Conservation (phyloP, 371 early-diverging fungal species). For the Smittium culicis region DNA sequence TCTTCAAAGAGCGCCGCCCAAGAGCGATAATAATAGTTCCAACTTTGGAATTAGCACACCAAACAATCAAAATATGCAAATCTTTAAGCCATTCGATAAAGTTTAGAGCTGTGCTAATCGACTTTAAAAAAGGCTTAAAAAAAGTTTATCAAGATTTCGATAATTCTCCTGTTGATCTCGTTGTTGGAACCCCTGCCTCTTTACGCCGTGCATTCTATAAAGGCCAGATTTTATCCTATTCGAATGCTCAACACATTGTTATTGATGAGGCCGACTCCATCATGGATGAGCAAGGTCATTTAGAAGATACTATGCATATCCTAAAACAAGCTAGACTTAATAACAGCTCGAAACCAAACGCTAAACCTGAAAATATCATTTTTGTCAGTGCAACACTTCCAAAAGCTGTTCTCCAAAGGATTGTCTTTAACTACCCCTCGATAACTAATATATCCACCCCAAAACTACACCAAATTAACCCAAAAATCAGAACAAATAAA, state of each 20-base stretch:
- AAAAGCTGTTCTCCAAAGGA: constrained; percentile 44
- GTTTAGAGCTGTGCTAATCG: constrained; percentile 49
- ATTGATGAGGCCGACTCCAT: constrained; percentile 91
- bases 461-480: constrained; percentile 61
- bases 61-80: constrained; percentile 56
- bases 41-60: constrained; percentile 81
- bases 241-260: constrained; percentile 46
- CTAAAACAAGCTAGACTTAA: constrained; percentile 19
- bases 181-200: constrained; percentile 60
- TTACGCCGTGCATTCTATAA: constrained; percentile 20
- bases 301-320: constrained; percentile 42
- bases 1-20: constrained; percentile 47
- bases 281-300: constrained; percentile 64
- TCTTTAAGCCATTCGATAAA: constrained; percentile 51
- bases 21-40: constrained; percentile 91
- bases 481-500: constrained; percentile 61
- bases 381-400: constrained; percentile 83
- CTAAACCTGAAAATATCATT: constrained; percentile 16
- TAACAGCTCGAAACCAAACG: neutral
- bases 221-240: constrained; percentile 38
- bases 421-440: constrained; percentile 42
- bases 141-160: constrained; percentile 32
- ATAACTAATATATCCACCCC: constrained; percentile 64
- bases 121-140: constrained; percentile 22
- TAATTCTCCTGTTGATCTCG: constrained; percentile 46